Evolutionary conservation across 768 basidiomycete species (phyloP).

Genomic region (Paxillus ammoniavirescens): DNA sequence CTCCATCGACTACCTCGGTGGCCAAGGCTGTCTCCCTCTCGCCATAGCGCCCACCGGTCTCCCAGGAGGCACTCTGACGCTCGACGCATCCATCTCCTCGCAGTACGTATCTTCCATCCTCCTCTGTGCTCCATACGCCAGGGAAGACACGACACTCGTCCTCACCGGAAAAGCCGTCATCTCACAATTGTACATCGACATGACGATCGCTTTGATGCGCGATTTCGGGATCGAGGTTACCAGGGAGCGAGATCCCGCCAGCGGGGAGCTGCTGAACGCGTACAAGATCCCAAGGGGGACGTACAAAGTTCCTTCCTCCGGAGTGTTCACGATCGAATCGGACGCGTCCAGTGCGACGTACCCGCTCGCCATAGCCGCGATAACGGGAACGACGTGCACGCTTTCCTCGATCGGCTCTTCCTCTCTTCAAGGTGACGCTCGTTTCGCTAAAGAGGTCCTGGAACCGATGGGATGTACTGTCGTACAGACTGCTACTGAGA

Average conservation of each 20-base stretch:
- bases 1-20: slow-evolving; percentile 74
- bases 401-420: slow-evolving; percentile 87
- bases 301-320: slow-evolving; percentile 68
- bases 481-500: slow-evolving; percentile 81
- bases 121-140: slow-evolving; percentile 93
- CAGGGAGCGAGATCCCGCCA: slow-evolving; percentile 57
- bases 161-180: slow-evolving; percentile 94
- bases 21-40: slow-evolving; percentile 83
- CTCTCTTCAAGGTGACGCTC: slow-evolving; percentile 96
- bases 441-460: slow-evolving; percentile 90
- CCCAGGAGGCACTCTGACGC: slow-evolving; percentile 75
- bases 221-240: slow-evolving; percentile 81
- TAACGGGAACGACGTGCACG: slow-evolving; percentile 95
- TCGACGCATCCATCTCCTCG: slow-evolving; percentile 93
- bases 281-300: slow-evolving; percentile 83
- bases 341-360: slow-evolving; percentile 97
- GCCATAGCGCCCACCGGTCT: slow-evolving; percentile 83
- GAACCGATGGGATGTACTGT: slow-evolving; percentile 95
- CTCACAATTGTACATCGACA: slow-evolving; percentile 98
- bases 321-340: slow-evolving; percentile 84
- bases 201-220: slow-evolving; percentile 98
- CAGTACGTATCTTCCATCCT: slow-evolving; percentile 99
- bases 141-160: slow-evolving; percentile 79
- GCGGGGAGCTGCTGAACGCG: slow-evolving; percentile 66
- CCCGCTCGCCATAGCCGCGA: slow-evolving; percentile 94